phyloP scores from a whole-genome alignment of 2,329 filamentous ascomycete genomes.

The Cordyceps tenuipes region DNA sequence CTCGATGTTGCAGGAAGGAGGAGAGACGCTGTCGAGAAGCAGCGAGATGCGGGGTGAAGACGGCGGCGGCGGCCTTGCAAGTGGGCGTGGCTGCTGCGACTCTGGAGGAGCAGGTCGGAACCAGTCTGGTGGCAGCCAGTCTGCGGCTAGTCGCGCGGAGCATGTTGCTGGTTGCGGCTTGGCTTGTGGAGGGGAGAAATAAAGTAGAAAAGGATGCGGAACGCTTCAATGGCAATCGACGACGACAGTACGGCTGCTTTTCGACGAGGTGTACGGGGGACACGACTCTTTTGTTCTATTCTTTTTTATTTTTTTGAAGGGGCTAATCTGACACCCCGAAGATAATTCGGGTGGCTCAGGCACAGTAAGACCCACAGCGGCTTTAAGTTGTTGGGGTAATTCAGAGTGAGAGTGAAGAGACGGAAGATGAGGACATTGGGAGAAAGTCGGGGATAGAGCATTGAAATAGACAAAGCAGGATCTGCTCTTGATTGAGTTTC shows the following conservation, averaged over 20 bases:
- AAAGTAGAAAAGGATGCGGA: neutral
- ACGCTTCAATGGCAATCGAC: constrained; percentile 6
- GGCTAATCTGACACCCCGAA: constrained; percentile 6
- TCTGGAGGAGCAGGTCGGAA: constrained; percentile 4
- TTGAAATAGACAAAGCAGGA: too few relatives aligned
- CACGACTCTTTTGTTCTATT: neutral
- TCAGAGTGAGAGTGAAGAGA: too few relatives aligned
- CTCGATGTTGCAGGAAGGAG: constrained; percentile 6
- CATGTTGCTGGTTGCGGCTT: neutral
- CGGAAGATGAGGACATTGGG: too few relatives aligned
- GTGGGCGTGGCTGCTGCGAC: constrained; percentile 4
- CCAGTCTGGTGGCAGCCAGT: constrained; percentile 1
- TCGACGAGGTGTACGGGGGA: neutral
- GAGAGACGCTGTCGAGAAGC: neutral
- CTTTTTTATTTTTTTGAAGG: neutral
- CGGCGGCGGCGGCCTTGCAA: neutral
- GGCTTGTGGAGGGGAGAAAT: neutral
- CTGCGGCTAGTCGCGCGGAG: constrained; percentile 7
- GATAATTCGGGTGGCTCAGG: neutral
- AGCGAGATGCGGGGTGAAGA: constrained; percentile 5
- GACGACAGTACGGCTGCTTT: neutral
- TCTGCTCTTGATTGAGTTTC: too few relatives aligned
- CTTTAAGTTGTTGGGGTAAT: too few relatives aligned
- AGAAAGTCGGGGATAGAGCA: too few relatives aligned
- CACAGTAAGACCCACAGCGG: neutral